Evolutionary conservation across 257 asterid species (phyloP), one percentile per base, ranked within the genome.

Genomic region (Vinca minor): DNA sequence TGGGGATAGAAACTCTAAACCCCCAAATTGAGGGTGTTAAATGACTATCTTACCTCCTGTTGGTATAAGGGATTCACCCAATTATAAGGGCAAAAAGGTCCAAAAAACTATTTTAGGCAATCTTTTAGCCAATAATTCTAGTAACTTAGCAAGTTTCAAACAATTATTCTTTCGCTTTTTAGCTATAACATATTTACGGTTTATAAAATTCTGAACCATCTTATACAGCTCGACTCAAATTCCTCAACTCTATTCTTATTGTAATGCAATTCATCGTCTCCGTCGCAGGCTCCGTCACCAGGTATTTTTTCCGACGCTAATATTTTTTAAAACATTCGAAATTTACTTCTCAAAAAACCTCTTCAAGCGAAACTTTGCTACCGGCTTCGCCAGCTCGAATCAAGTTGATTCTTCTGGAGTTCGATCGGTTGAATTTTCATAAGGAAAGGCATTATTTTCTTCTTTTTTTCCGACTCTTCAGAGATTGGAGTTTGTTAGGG

Each of bases 161-260:
- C n/a, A n/a, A n/a, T n/a, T n/a, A n/a, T n/a, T n/a, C n/a, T n/a
- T n/a, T n/a, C n/a, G n/a, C n/a, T n/a, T n/a, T n/a, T n/a, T n/a
- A n/a, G n/a, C n/a, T n/a, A n/a, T n/a, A n/a, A n/a, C n/a, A n/a
- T n/a, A n/a, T n/a, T n/a, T n/a, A n/a, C n/a, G n/a, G n/a, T n/a
- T n/a, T n/a, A 89, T 85, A 52, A 87, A 92, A 81, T 75, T 87
- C 83, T 87, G 94, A 26, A 92, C 96, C 96, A 92, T 89, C 67
- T 82, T 81, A 44, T 74, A 83, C 65, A 92, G 80, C 92, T 87
- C 32, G 96, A 95, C 69, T 87, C 98, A 10, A 89, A 80, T 45
- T 83, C 95, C 58, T 87, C 95, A 4, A 66, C 20, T 25, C 63
- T 72, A 50, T 82, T 88, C 74, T 77, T 86, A 44, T 39, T 59